These are phyloP conservation scores for Fraxinus xanthoxyloides DNA, from an alignment of 305 asterid genomes.

Conservation along the genomic window DNA sequence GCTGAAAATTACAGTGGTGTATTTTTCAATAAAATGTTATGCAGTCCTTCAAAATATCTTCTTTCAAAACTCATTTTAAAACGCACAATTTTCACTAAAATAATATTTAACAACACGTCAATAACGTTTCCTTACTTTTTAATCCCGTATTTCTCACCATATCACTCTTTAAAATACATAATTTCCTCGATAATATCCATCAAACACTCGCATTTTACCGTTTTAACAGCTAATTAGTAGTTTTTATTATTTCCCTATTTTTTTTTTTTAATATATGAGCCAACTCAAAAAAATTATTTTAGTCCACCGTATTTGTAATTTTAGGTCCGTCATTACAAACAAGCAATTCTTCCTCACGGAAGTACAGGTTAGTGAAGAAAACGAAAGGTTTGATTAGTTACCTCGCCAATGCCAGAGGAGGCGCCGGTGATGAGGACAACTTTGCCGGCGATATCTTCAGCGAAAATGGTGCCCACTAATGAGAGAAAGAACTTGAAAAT, in stretches of 20 bases:
- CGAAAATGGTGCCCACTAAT: slow-evolving; percentile 44
- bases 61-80: too few relatives aligned
- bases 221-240: not conserved
- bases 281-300: not conserved
- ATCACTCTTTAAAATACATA: too few relatives aligned
- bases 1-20: not conserved
- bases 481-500: slow-evolving; percentile 56
- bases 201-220: not conserved
- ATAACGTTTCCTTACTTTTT: too few relatives aligned
- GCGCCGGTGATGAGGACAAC: slow-evolving; percentile 85
- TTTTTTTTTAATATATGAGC: not conserved
- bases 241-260: not conserved
- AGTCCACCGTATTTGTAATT: not conserved
- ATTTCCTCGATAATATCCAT: too few relatives aligned
- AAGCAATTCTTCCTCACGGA: not conserved
- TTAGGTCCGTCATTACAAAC: not conserved
- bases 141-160: too few relatives aligned
- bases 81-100: too few relatives aligned
- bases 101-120: too few relatives aligned
- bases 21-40: not conserved
- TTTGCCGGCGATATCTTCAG: slow-evolving; percentile 69
- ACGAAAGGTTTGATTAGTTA: slow-evolving; percentile 9
- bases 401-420: slow-evolving; percentile 94
- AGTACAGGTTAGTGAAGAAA: not conserved
- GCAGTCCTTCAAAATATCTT: too few relatives aligned